Conservation (phyloP, 139 green algal species). For the Chlamydomonas sp. region DNA sequence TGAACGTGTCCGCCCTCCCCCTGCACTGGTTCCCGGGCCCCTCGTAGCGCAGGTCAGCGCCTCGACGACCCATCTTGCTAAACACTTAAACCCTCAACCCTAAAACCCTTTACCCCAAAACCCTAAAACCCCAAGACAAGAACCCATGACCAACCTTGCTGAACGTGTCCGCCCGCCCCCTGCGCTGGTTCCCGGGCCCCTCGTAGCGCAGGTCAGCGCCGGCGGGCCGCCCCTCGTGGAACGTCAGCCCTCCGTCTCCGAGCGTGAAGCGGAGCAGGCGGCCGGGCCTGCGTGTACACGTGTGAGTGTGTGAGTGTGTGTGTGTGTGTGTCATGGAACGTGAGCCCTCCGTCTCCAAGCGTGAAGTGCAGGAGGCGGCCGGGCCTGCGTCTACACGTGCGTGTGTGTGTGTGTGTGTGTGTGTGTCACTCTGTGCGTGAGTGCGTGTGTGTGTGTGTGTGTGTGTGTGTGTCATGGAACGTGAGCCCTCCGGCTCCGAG, state of each 20-base stretch:
- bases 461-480: background rate
- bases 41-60: no score
- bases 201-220: slow-evolving; percentile 64
- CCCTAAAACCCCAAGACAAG: no score
- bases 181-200: slow-evolving; percentile 44
- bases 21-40: background rate
- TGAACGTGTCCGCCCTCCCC: background rate
- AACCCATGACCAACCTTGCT: slow-evolving; percentile 69
- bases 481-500: slow-evolving; percentile 23
- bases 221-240: slow-evolving; percentile 40
- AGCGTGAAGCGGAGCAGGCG: background rate
- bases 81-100: no score
- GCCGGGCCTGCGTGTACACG: background rate
- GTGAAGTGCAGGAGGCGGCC: slow-evolving; percentile 64
- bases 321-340: background rate
- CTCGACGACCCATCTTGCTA: no score
- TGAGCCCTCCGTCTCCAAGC: slow-evolving; percentile 24
- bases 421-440: no score
- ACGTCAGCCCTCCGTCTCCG: slow-evolving; percentile 31
- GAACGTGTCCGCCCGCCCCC: slow-evolving; percentile 65
- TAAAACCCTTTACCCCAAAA: no score
- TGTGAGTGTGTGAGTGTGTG: background rate
- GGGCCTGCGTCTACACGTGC: slow-evolving; percentile 16
- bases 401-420: no score
- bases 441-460: background rate